Evolutionary conservation across 176 grass and related monocot species (phyloP), one percentile per base, ranked within the genome.

Genomic region (Triticum dicoccoides): DNA sequence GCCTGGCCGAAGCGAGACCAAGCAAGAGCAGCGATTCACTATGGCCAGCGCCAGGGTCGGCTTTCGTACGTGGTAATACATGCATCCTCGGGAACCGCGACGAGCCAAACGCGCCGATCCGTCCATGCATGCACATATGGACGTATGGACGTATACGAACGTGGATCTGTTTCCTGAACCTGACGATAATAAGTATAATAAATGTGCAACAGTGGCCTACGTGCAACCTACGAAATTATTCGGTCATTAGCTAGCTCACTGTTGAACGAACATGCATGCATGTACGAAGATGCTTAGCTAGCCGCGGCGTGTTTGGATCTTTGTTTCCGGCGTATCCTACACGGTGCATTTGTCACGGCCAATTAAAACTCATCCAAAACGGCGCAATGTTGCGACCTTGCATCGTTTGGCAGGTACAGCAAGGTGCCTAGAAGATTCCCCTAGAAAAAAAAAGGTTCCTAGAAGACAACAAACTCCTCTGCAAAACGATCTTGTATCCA

Each of bases 231-330:
- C 64, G 5, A 18, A 71, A 82, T 86, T 83, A 78, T 78, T 82
- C 11, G n/a, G 21, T 23, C 79, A 73, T n/a, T 77, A 83, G 11
- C 44, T 45, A 45, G 80, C 65, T 7, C 38, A 86, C 65, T 90
- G 56, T 73, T 86, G 79, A 79, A 2, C 32, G 29, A 83, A 83
- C 84, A 30, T 90, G 73, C 84, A 30, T 86, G 73, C 3, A 25
- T 10, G n/a, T 65, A 65, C 24, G 10, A 29, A 65, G 9, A 27
- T 65, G 63, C 13, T 29, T 32, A 15, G 66, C 56, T 9, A 18
- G 61, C 15, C 29, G 73, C 47, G 34, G 66, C 5, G 13, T 78
- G 35, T 41, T 15, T 47, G 25, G 8, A 5, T 58, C 11, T 30
- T 23, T 78, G 8, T 56, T 25, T 47, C 3, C 38, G 18, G 54